These are phyloP conservation scores for Phytophthora cryptogea DNA, from an alignment of 352 stramenopile genomes.

Conservation along the genomic window DNA sequence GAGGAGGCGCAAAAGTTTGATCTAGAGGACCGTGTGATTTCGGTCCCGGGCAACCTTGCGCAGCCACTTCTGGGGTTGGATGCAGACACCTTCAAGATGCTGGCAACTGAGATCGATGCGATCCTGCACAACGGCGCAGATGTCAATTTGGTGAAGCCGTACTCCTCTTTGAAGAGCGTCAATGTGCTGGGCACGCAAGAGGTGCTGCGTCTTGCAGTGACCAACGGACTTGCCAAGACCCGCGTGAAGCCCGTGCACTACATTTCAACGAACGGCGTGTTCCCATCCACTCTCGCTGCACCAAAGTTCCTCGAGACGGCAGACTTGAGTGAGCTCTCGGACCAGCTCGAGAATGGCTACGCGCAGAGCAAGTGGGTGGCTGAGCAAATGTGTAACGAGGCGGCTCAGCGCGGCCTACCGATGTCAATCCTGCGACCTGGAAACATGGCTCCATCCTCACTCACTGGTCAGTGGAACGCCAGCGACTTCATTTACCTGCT, in stretches of 20 bases:
- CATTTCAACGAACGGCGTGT: constrained; percentile 92
- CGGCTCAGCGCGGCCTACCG: constrained; percentile 75
- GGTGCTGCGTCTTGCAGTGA: constrained; percentile 85
- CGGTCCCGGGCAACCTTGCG: constrained; percentile 77
- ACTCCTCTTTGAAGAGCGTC: constrained; percentile 81
- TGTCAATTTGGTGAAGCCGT: constrained; percentile 93
- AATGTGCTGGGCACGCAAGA: constrained; percentile 93
- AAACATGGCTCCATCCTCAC: constrained; percentile 85
- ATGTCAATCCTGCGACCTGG: constrained; percentile 88
- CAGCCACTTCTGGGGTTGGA: constrained; percentile 83
- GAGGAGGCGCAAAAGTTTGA: constrained; percentile 56
- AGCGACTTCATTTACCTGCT: constrained; percentile 92
- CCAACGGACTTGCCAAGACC: constrained; percentile 74
- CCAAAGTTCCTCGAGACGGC: constrained; percentile 53
- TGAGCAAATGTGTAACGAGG: constrained; percentile 87
- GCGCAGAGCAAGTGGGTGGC: constrained; percentile 93
- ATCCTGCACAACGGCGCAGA: constrained; percentile 93
- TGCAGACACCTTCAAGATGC: constrained; percentile 83
- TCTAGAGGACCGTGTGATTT: constrained; percentile 72
- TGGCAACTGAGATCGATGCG: constrained; percentile 87
- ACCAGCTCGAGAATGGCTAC: constrained; percentile 82
- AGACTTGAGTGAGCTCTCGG: constrained; percentile 57
- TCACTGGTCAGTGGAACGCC: constrained; percentile 79
- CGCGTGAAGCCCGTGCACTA: constrained; percentile 89
- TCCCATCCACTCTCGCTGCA: constrained; percentile 53